These are phyloP conservation scores for Dichotomopilus funicola DNA, from an alignment of 2,329 filamentous ascomycete genomes.

Conservation along the genomic window DNA sequence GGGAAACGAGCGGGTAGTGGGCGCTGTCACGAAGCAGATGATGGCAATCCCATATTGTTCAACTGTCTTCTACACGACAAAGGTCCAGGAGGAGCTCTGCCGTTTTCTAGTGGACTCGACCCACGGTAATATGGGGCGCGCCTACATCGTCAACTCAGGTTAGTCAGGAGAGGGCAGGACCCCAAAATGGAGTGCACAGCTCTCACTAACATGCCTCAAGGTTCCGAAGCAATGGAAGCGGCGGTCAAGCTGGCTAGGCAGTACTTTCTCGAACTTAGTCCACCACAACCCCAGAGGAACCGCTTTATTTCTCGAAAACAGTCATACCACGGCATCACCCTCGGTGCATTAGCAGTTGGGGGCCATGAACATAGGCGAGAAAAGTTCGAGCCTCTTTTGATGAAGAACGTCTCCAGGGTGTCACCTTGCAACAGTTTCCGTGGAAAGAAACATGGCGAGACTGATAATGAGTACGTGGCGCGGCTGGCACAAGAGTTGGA, in stretches of 20 bases:
- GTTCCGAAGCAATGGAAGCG: conserved; percentile 60
- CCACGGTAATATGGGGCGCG: conserved; percentile 32
- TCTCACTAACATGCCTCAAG: conserved; percentile 29
- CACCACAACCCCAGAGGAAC: conserved; percentile 48
- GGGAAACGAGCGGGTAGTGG: conserved; percentile 35
- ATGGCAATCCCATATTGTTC: conserved; percentile 37
- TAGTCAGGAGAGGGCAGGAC: conserved; percentile 8
- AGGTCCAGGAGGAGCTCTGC: conserved; percentile 35
- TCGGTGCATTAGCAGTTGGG: conserved; percentile 59
- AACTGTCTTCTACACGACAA: conserved; percentile 37
- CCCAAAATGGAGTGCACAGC: conserved; percentile 27
- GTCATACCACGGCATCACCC: conserved; percentile 67
- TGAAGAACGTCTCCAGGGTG: conserved; percentile 51
- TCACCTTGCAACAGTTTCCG: conserved; percentile 63
- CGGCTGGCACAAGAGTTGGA: conserved; percentile 61
- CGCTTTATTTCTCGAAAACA: conserved; percentile 61
- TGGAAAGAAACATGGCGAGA: conserved; percentile 44
- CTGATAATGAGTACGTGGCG: conserved; percentile 51
- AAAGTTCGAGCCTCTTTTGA: conserved; percentile 57
- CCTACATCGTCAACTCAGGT: conserved; percentile 35
- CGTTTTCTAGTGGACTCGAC: conserved; percentile 32
- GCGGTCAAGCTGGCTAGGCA: conserved; percentile 59
- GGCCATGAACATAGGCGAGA: conserved; percentile 55
- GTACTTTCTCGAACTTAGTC: conserved; percentile 53
- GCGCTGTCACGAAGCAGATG: conserved; percentile 37